Evolutionary conservation across 208 protist species (phyloP).

Genomic region (Trypanosoma mega): DNA sequence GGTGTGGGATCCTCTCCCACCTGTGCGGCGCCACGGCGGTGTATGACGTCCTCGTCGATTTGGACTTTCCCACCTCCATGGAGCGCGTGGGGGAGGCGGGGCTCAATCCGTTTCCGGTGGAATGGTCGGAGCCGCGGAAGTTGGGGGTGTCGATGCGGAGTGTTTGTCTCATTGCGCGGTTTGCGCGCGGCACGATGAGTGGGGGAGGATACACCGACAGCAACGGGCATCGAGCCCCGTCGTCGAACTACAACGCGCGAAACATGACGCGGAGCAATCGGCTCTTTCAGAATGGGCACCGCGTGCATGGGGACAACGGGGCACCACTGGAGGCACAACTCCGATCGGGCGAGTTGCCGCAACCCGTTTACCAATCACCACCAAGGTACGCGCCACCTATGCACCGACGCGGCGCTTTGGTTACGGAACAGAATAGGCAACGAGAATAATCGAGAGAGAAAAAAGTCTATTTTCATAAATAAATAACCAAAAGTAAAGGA

Average conservation of each 20-base stretch:
- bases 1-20: constrained; percentile 74
- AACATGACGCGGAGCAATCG: constrained; percentile 56
- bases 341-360: constrained; percentile 60
- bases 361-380: constrained; percentile 59
- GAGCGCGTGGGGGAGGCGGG: constrained; percentile 75
- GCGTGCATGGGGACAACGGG: constrained; percentile 57
- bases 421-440: not conserved
- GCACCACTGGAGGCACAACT: constrained; percentile 70
- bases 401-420: constrained; percentile 40
- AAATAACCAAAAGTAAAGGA: not conserved
- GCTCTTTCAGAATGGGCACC: constrained; percentile 61
- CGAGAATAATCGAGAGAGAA: not conserved
- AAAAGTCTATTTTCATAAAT: not conserved
- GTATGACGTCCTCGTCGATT: constrained; percentile 88
- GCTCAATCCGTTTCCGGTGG: constrained; percentile 89
- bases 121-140: constrained; percentile 84
- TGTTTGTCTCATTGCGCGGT: constrained; percentile 75
- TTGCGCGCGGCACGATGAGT: constrained; percentile 74
- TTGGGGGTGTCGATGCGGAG: constrained; percentile 84
- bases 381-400: constrained; percentile 82
- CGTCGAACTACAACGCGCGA: constrained; percentile 69
- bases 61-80: constrained; percentile 82
- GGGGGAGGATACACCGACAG: constrained; percentile 73
- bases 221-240: constrained; percentile 37
- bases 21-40: constrained; percentile 67